Percentiles rank a stretch among this genome's conserved stretches.
phyloP scores from a whole-genome alignment of 2,329 filamentous ascomycete species.

The Podosphaera xanthii region DNA sequence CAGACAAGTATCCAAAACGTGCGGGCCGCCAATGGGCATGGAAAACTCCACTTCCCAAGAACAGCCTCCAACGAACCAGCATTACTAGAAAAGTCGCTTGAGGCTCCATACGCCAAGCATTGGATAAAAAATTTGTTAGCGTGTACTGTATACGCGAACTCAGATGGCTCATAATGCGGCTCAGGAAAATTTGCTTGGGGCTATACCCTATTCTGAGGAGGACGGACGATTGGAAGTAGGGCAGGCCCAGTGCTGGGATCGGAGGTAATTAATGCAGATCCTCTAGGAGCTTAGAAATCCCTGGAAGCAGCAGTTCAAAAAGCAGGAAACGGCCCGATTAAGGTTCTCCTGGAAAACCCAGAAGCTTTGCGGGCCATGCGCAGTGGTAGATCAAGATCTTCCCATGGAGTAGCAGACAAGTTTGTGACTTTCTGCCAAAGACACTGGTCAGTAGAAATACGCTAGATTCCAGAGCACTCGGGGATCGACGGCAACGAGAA shows the following conservation, averaged over 20 bases:
- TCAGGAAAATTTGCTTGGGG: neutral
- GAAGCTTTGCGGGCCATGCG: neutral
- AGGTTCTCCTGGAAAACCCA: neutral
- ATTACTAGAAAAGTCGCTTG: neutral
- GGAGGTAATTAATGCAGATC: neutral
- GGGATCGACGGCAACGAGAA: neutral
- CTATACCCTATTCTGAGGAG: neutral
- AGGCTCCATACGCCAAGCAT: neutral
- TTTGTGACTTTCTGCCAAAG: no score
- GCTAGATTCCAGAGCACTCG: neutral
- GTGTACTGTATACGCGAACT: neutral
- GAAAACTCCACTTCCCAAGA: neutral
- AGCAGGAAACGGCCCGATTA: neutral
- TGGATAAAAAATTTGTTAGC: neutral
- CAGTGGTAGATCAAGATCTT: neutral
- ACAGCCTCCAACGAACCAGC: neutral
- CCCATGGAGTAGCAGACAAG: neutral
- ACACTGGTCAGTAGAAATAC: neutral
- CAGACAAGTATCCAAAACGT: neutral
- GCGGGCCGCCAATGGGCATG: neutral
- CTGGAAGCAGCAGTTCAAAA: neutral
- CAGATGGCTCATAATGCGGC: neutral
- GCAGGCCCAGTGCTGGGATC: neutral
- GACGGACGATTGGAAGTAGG: neutral
- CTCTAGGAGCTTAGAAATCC: neutral